phyloP scores from a whole-genome alignment of 768 basidiomycete species.

The Hypholoma sublateritium region DNA sequence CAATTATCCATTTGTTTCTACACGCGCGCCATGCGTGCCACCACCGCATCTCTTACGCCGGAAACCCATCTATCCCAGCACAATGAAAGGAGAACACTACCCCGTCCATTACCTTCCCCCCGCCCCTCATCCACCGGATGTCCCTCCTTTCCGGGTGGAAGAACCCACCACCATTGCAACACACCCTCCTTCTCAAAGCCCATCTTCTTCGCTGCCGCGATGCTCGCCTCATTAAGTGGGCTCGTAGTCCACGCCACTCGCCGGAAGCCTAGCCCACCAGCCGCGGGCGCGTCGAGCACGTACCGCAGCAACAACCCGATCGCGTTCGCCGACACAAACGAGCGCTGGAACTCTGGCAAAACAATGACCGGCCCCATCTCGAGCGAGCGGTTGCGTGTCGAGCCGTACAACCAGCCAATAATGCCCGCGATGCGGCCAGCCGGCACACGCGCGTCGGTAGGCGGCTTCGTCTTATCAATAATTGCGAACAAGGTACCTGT shows the following conservation, averaged over 20 bases:
- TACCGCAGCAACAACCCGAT: slow-evolving; percentile 41
- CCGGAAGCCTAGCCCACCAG: slow-evolving; percentile 49
- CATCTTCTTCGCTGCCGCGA: slow-evolving; percentile 48
- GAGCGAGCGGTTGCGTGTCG: slow-evolving; percentile 27
- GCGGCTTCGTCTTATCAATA: slow-evolving; percentile 43
- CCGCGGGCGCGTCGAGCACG: slow-evolving; percentile 32
- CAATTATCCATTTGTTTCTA: neutral
- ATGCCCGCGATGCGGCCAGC: slow-evolving; percentile 44
- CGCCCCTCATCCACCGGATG: slow-evolving; percentile 22
- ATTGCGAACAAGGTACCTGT: slow-evolving; percentile 39
- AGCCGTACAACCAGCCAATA: slow-evolving; percentile 42
- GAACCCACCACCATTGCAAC: slow-evolving; percentile 47
- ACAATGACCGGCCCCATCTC: slow-evolving; percentile 54
- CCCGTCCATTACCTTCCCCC: slow-evolving; percentile 34
- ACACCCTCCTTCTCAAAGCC: slow-evolving; percentile 52
- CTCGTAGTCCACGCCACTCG: slow-evolving; percentile 56
- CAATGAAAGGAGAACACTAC: slow-evolving; percentile 36
- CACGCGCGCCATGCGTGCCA: slow-evolving; percentile 27
- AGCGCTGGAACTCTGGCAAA: slow-evolving; percentile 45
- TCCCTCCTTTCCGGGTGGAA: slow-evolving; percentile 31
- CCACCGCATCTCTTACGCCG: slow-evolving; percentile 30
- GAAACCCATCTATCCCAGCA: slow-evolving; percentile 54
- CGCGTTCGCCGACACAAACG: slow-evolving; percentile 49
- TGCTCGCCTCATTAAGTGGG: slow-evolving; percentile 41
- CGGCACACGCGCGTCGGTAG: slow-evolving; percentile 14